Conservation (phyloP, 2,329 filamentous ascomycete species). For the Akanthomyces dipterigenus region DNA sequence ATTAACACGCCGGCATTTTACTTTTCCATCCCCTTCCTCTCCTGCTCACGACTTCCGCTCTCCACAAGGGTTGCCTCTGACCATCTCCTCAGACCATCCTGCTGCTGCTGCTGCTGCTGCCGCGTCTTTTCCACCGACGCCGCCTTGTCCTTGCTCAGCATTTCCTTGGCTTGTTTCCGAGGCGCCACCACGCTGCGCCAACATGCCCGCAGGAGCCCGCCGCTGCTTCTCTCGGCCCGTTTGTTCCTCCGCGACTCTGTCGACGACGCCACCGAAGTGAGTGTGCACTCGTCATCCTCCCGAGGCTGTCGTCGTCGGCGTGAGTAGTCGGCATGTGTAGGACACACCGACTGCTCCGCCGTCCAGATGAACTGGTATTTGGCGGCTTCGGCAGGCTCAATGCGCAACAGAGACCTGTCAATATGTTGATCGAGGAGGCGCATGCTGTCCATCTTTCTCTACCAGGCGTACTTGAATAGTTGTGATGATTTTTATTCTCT, state of each 20-base stretch:
- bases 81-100: not conserved
- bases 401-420: not conserved
- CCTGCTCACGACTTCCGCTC: not conserved
- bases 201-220: not conserved
- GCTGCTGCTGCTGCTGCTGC: not conserved
- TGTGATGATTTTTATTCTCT: too few species aligned
- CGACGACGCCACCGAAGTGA: not conserved
- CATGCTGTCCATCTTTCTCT: conserved; percentile 2
- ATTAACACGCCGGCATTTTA: too few species aligned
- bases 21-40: not conserved
- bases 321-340: too few species aligned
- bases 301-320: not conserved
- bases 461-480: too few species aligned
- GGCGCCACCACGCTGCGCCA: not conserved
- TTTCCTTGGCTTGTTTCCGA: not conserved
- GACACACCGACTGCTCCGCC: too few species aligned
- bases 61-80: conserved; percentile 1
- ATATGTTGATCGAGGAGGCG: conserved; percentile 8
- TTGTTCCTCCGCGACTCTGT: not conserved
- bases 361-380: conserved; percentile 6
- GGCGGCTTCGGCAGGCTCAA: conserved; percentile 3
- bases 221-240: too few species aligned
- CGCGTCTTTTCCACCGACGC: not conserved
- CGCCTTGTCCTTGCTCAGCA: not conserved
- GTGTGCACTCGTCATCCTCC: not conserved